A percentile compares a stretch with the other conserved stretches of the same genome.
These are phyloP conservation scores for Coprinopsis cinerea DNA, from an alignment of 768 basidiomycete genomes.

Conservation along the genomic window DNA sequence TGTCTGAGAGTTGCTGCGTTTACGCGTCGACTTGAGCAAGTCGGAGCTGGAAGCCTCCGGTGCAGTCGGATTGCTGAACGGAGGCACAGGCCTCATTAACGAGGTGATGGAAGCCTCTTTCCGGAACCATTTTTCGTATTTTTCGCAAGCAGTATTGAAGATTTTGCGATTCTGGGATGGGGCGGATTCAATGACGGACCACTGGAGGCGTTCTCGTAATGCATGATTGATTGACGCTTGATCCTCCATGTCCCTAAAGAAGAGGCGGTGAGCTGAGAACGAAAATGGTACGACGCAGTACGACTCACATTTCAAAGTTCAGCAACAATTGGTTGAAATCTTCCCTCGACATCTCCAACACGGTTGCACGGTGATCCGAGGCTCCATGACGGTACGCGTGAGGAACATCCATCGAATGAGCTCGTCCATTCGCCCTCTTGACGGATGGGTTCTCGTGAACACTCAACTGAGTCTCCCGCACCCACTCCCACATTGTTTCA, in stretches of 20 bases:
- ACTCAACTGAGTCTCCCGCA: constrained; percentile 41
- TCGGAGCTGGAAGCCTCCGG: constrained; percentile 7
- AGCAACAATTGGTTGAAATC: constrained; percentile 56
- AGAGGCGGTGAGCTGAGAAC: not conserved
- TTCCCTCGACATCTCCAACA: constrained; percentile 41
- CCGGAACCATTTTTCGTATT: constrained; percentile 47
- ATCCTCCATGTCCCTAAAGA: constrained; percentile 58
- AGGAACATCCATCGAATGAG: constrained; percentile 12
- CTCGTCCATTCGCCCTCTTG: constrained; percentile 1
- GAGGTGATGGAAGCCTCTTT: too few relatives aligned
- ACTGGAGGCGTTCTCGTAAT: constrained; percentile 44
- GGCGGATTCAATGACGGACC: constrained; percentile 35
- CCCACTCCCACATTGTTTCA: constrained; percentile 80
- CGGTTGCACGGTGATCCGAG: constrained; percentile 3
- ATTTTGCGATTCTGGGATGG: constrained; percentile 45
- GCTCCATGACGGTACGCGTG: not conserved
- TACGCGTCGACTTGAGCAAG: constrained; percentile 8
- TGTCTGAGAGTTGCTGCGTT: constrained; percentile 11
- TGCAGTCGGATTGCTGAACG: constrained; percentile 4
- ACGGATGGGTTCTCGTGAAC: constrained; percentile 10
- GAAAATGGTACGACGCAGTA: not conserved
- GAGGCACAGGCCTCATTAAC: constrained; percentile 2
- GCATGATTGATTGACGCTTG: constrained; percentile 41
- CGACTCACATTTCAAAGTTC: constrained; percentile 57
- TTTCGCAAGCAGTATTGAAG: constrained; percentile 52